Evolutionary conservation across 2,329 filamentous ascomycete genomes (phyloP), one percentile per base, ranked within the genome.

Genomic region (Penicillium sp.): DNA sequence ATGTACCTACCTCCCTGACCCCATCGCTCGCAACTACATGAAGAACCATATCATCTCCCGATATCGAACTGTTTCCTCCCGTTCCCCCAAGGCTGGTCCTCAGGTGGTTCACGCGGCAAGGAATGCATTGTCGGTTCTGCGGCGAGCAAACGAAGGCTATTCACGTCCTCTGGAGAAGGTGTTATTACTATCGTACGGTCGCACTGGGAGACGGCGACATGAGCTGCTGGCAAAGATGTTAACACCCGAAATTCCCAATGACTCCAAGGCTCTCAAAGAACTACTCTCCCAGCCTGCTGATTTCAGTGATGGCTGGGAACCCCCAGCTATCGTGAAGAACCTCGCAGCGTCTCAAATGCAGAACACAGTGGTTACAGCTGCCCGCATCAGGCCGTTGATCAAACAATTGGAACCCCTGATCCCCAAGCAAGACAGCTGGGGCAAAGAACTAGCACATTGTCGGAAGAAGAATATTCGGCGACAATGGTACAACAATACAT

Each of bases 1-100:
- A 72, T 78, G 77, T 58, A 78, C 80, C 52, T 86, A 86, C 62
- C 79, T 87, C 38, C 83, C 85, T 29, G 83, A 86, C 64, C 75
- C 80, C 1, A 69, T 76, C 55, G 81, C 82, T 38, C 77, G 80
- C 59, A 51, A 60, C 32, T 82, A 80, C 69, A 74, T 83, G 67
- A 74, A 73, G 55, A 63, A 74, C 49, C 75, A 83, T 67, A 71
- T 82, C 31, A 40, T 56, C 55, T 52, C 55, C 44, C 58, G 40
- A 53, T 62, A 60, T 51, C 63, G 53, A 18, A 56, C 21, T 42
- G 63, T 29, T 34, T 57, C 53, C 41, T 59, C 41, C 58, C 61
- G 53, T 63, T 64, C 46, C 51, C 54, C 39, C 10, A 54, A 60
- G 42, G 46, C 49, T 51, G 44, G 61, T 67, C 9, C 62, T 60